Conservation (phyloP, 1,284 basidiomycete species). For the Exobasidium rhododendri region DNA sequence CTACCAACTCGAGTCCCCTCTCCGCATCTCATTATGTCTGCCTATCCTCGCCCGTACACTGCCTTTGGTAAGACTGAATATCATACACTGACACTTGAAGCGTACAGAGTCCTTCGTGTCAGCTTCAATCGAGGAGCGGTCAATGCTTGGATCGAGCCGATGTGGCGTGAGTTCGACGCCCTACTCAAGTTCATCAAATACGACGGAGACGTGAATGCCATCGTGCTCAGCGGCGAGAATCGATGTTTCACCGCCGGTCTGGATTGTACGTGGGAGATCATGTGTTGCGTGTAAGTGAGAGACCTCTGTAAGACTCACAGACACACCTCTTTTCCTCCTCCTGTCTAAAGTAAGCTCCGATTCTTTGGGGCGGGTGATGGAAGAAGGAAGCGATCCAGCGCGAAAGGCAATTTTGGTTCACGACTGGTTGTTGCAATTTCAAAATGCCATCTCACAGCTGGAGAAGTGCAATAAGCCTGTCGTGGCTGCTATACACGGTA, state of each 20-base stretch:
- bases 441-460: conserved; percentile 46
- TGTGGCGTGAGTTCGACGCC: conserved; percentile 44
- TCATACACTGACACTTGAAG: conserved; percentile 38
- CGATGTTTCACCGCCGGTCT: conserved; percentile 53
- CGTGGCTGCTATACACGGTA: conserved; percentile 76
- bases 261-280: conserved; percentile 33
- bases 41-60: conserved; percentile 10
- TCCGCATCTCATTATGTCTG: conserved; percentile 1
- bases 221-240: conserved; percentile 49
- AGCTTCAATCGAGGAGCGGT: conserved; percentile 46
- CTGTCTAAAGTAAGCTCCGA: conserved; percentile 1
- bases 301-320: not conserved
- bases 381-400: conserved; percentile 37
- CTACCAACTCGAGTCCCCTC: too few relatives aligned
- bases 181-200: conserved; percentile 40
- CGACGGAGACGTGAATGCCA: conserved; percentile 44
- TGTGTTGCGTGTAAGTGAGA: conserved; percentile 8
- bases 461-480: conserved; percentile 77
- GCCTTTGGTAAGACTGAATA: conserved; percentile 23
- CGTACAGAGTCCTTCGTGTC: conserved; percentile 40
- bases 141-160: conserved; percentile 46
- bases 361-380: conserved; percentile 15
- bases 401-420: conserved; percentile 42
- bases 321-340: not conserved
- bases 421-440: conserved; percentile 48